Evolutionary conservation across 2,329 filamentous ascomycete genomes (phyloP), one percentile per base, ranked within the genome.

Genomic region (Penicillium rolfsii): DNA sequence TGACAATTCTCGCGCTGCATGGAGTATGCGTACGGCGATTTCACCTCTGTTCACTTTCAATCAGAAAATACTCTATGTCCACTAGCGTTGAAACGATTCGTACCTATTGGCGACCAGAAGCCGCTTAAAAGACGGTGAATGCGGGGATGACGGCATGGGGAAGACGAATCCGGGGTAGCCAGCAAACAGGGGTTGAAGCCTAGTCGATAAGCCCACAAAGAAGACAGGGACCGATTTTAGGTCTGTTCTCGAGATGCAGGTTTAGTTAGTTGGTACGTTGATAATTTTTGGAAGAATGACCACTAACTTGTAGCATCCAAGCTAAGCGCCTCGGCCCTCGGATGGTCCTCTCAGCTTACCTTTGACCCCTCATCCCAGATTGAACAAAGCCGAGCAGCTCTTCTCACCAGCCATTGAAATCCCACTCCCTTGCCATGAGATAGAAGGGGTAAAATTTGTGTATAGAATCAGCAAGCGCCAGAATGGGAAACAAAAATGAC

Each of bases 1-100:
- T 12, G 75, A 76, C 3, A 88, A 76, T 72, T 89, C 87, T 43
- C 85, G 79, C n/a, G 84, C 84, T 58, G 86, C 81, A 33, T 82
- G 81, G 36, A 88, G 76, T 52, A 89, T 86, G 12, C 87, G 81
- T 2, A 85, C 81, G 57, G 86, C 86, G 55, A 89, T 88, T 72
- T 89, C 87, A 58, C 87, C 87, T 76, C 85, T 86, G 55, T 35
- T 26, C 50, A 28, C 4, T 41, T 11, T 58, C 7, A 19, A 9
- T 53, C 24, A 52, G 4, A 48, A 46, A 14, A 12, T 36, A 8
- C 19, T 45, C 7, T 7, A 19, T 40, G 12, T 55, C 59, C 55
- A 60, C 26, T 45, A 19, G 4, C 14, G 11, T 3, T 28, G 9
- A 6, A 12, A 35, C 6, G 7, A 12, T 30, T 22, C 54, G 38